Evolutionary conservation across 306 rosid genomes (phyloP), one percentile per base, ranked within the genome.

Genomic region (Medicago arabica): DNA sequence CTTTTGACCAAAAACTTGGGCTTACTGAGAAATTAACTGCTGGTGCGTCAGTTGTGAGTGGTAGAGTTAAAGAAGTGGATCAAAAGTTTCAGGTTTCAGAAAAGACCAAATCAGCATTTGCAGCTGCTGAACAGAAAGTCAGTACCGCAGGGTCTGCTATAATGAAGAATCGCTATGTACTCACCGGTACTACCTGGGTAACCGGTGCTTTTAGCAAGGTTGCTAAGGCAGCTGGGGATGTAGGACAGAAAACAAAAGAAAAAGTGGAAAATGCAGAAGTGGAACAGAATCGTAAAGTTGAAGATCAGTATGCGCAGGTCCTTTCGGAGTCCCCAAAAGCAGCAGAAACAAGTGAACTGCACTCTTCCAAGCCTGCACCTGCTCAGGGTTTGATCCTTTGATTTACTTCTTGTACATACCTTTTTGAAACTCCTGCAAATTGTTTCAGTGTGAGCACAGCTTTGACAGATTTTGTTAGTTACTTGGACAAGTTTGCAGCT

Each of bases 61-160:
- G 51, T 67, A 90, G 87, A 82, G 97, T 95, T 61, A 87, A 93
- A 6, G 97, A 87, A 80, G 97, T 95, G 82, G 98, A 95, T 76
- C 96, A 95, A 80, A 95, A 90, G 80, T 90, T 95, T 74, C 98
- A 92, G 86, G 98, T 95, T 83, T 92, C 98, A 0, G 98, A 90
- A 75, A 95, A 95, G 84, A 92, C 98, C 78, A 95, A 90, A 83
- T 85, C 97, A 17, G 98, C 97, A 77, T 83, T 95, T 76, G 89
- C 98, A 17, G 98, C 68, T 69, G 97, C 98, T 31, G 98, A 90
- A 81, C 93, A 90, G 84, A 95, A 83, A 78, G 97, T 92, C 73
- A 95, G 91, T 66, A 86, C 60, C 8, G 96, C 97, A 13, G 98
- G 98, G 55, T 87, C 98, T 72, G 93, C 97, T 65, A 83, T 95